Evolutionary conservation across 2,329 filamentous ascomycete species (phyloP).

Genomic region (Dothideomycetes sp.): DNA sequence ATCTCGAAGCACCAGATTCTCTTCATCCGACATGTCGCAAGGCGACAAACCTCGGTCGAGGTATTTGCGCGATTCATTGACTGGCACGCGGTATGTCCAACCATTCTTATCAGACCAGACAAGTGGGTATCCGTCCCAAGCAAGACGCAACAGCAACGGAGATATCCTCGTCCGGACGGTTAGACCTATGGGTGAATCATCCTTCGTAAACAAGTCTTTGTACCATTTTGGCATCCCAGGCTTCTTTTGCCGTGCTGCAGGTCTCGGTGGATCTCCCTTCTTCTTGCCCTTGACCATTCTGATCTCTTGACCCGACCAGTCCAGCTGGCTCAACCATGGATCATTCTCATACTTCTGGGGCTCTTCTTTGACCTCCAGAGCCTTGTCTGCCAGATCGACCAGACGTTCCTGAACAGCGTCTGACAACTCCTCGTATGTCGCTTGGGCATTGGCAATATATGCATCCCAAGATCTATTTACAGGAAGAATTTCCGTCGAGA

Average conservation of each 20-base stretch:
- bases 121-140: slow-evolving; percentile 83
- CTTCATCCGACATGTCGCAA: slow-evolving; percentile 70
- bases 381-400: slow-evolving; percentile 63
- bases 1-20: slow-evolving; percentile 54
- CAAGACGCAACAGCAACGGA: slow-evolving; percentile 69
- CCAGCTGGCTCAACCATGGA: slow-evolving; percentile 85
- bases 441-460: slow-evolving; percentile 76
- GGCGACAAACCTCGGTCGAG: slow-evolving; percentile 59
- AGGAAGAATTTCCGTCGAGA: slow-evolving; percentile 88
- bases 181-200: slow-evolving; percentile 59
- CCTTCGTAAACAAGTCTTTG: slow-evolving; percentile 73
- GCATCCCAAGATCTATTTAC: slow-evolving; percentile 80
- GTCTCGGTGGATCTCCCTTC: slow-evolving; percentile 69
- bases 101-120: slow-evolving; percentile 90
- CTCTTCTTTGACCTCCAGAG: slow-evolving; percentile 63
- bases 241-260: slow-evolving; percentile 76
- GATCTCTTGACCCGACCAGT: slow-evolving; percentile 90
- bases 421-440: slow-evolving; percentile 68
- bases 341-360: slow-evolving; percentile 64
- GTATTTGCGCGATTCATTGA: slow-evolving; percentile 55
- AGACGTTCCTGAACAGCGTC: slow-evolving; percentile 71
- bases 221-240: slow-evolving; percentile 96
- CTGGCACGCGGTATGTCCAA: slow-evolving; percentile 79
- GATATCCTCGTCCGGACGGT: slow-evolving; percentile 83
- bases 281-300: slow-evolving; percentile 87